Percentiles rank a stretch among this genome's conserved stretches.
Conservation (phyloP, 306 rosid genomes). For the Medicago truncatula region MtrunA17r5.0-ANR NC_053043.1:20990001-20990500, state of each 20-base stretch:
- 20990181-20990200: conserved; percentile 83
- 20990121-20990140: conserved; percentile 17
- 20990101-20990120: conserved; percentile 34
- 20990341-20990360: conserved; percentile 29
- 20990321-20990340: conserved; percentile 4
- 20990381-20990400: conserved; percentile 4
- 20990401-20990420: conserved; percentile 25
- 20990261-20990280: conserved; percentile 37
- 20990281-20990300: conserved; percentile 3
- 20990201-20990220: conserved; percentile 98
- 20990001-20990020: conserved; percentile 2
- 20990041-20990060: not conserved
- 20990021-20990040: conserved; percentile 12
- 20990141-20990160: conserved; percentile 27
- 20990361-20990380: conserved; percentile 5
- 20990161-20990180: conserved; percentile 89
- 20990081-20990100: conserved; percentile 12
- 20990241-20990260: conserved; percentile 77
- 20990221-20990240: conserved; percentile 95
- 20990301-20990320: conserved; percentile 30
- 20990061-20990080: conserved; percentile 22
- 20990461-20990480: not conserved
- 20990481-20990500: conserved; percentile 1
- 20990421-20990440: not conserved
- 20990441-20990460: conserved; percentile 18